Percentiles rank a stretch among this genome's conserved stretches.
phyloP scores from a whole-genome alignment of 306 rosid genomes.

The Rosa lucieae region DNA sequence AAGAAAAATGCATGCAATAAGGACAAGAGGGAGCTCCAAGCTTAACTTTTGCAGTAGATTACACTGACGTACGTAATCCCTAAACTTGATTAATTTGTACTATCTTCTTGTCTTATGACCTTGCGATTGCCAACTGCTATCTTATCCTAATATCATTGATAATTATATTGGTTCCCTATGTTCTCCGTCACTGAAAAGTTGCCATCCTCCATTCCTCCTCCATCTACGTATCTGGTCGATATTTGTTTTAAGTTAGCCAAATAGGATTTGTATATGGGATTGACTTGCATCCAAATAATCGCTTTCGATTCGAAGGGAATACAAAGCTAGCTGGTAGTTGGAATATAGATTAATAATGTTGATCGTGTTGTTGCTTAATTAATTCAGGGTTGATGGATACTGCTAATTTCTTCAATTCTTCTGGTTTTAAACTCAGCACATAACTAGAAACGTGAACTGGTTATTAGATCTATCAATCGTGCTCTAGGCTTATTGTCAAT shows the following conservation, averaged over 20 bases:
- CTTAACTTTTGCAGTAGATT: neutral
- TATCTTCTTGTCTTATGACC: neutral
- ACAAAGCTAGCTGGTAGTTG: neutral
- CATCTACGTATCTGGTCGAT: neutral
- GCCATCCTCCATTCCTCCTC: neutral
- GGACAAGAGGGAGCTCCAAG: neutral
- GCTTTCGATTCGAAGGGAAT: neutral
- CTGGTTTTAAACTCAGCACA: neutral
- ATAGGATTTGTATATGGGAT: neutral
- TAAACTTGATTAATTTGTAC: neutral
- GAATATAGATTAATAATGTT: neutral
- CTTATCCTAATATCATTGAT: neutral
- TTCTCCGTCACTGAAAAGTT: neutral
- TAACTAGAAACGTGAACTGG: neutral
- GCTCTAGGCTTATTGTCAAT: too few relatives aligned
- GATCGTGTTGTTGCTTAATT: neutral
- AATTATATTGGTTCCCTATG: neutral
- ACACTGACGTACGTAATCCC: neutral
- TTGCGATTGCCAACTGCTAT: neutral
- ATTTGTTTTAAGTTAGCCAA: neutral
- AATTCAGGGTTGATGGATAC: neutral
- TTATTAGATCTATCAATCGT: too few relatives aligned
- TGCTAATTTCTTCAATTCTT: neutral
- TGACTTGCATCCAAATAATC: conserved; percentile 8
- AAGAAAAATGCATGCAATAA: neutral